Evolutionary conservation across 768 basidiomycete genomes (phyloP), one percentile per base, ranked within the genome.

Genomic region (Tulasnella sp.): DNA sequence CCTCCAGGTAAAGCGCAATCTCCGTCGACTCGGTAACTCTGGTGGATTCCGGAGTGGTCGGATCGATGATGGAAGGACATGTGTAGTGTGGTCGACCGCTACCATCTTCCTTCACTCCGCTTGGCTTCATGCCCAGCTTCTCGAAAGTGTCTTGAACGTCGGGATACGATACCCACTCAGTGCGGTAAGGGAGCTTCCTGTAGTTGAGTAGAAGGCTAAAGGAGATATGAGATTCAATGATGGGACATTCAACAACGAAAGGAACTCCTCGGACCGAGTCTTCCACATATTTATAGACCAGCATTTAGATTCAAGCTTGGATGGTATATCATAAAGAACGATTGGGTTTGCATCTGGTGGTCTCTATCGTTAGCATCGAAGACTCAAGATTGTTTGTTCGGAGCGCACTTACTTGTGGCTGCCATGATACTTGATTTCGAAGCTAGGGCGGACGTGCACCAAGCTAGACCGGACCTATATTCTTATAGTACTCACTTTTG

Each of bases 1-100:
- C 79, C 76, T 92, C 90, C 39, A 91, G 86, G 77, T 91, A 90
- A 75, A 90, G 89, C 1, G 87, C 87, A 71, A 92, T 92, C 67
- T 77, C 80, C 76, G 86, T 85, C 16, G 84, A 80, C 69, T 88
- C 86, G n/a, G 89, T 86, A 39, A 90, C 44, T 16, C 8, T 29
- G 5, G 40, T 35, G 16, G 29, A 29, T 22, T 40, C 29, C 3
- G 71, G 39, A 3, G 39, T 12, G n/a, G 71, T 64, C 12, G 37
- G 62, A 26, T 64, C 90, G 34, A 88, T 81, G 73, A 92, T 84
- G 44, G 87, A 88, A 5, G 91, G 91, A 14, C 92, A 84, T 22
- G 87, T 85, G 79, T 89, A 91, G 88, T 63, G 81, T 80, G 22
- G 71, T 52, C 36, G 22, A 9, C 44, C 71, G 47, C 47, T 70